Percentiles rank a stretch among this genome's conserved stretches.
Evolutionary conservation across 306 rosid species (phyloP).

Genomic region (Prunus mume): DNA sequence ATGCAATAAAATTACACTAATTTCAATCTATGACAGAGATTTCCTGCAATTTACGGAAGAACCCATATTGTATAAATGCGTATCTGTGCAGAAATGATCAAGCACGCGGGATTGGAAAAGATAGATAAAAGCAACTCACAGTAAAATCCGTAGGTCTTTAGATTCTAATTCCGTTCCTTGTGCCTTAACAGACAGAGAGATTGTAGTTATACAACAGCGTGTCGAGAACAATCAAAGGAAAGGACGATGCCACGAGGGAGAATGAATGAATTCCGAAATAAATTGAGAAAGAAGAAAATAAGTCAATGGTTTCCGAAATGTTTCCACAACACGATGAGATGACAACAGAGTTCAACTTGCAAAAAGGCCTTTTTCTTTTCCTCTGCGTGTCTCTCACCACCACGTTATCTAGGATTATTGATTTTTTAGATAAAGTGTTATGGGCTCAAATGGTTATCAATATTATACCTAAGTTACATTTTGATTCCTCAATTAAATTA

Average conservation of each 20-base stretch:
- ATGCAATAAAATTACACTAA: background rate
- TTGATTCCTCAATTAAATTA: rapidly evolving
- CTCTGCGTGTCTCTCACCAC: no score
- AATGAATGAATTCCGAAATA: background rate
- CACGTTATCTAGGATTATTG: no score
- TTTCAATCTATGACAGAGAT: background rate
- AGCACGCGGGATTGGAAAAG: background rate
- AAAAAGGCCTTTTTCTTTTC: background rate
- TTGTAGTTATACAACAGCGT: background rate
- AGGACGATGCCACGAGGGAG: background rate
- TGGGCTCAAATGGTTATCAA: no score
- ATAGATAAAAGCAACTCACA: background rate
- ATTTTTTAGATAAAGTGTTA: no score
- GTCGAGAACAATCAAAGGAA: background rate
- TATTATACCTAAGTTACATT: no score
- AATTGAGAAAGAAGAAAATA: background rate
- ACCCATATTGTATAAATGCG: background rate
- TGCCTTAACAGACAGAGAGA: background rate
- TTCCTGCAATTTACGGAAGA: background rate
- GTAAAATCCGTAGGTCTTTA: background rate
- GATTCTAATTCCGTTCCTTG: background rate
- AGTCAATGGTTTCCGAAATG: background rate
- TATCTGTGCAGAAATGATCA: background rate
- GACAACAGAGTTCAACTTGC: background rate
- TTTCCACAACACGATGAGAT: background rate